Conservation (phyloP, 2,329 filamentous ascomycete species). For the Apiospora saccharicola region DNA sequence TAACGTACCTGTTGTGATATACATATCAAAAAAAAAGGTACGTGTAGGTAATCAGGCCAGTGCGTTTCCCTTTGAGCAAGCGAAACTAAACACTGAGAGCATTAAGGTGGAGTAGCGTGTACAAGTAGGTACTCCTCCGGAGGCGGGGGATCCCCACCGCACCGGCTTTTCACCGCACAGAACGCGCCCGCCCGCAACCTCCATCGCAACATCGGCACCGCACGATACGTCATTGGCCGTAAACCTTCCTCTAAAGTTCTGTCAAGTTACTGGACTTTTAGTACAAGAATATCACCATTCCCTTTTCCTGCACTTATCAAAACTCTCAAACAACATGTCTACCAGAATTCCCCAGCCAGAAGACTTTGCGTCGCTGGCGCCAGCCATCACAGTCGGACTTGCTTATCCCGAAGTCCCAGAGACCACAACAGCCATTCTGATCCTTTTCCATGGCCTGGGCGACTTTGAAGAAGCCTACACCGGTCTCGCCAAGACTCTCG, state of each 20-base stretch:
- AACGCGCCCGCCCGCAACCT: constrained; percentile 3
- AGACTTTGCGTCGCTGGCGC: constrained; percentile 56
- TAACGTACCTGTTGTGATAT: too few relatives aligned
- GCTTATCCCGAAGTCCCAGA: constrained; percentile 63
- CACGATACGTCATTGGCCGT: constrained; percentile 17
- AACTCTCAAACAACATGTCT: constrained; percentile 44
- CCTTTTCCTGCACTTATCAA: neutral
- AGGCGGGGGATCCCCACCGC: neutral
- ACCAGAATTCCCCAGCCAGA: constrained; percentile 56
- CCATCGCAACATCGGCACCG: constrained; percentile 16
- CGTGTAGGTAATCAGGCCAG: too few relatives aligned
- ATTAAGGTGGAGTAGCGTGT: neutral
- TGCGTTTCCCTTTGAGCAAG: neutral
- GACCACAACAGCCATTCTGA: constrained; percentile 75
- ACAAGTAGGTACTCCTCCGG: neutral
- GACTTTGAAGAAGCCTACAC: constrained; percentile 76
- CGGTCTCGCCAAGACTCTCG: constrained; percentile 71
- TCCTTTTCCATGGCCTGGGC: constrained; percentile 86
- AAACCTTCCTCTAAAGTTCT: neutral
- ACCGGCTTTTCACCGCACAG: constrained; percentile 20
- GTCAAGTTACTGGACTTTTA: neutral
- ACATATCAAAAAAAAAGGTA: too few relatives aligned
- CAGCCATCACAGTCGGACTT: constrained; percentile 52
- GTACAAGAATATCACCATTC: neutral
- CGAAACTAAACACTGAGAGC: too few relatives aligned